Base-by-base conservation (phyloP, 176 grass and related monocot genomes). In the Zoysia pacifica region DNA sequence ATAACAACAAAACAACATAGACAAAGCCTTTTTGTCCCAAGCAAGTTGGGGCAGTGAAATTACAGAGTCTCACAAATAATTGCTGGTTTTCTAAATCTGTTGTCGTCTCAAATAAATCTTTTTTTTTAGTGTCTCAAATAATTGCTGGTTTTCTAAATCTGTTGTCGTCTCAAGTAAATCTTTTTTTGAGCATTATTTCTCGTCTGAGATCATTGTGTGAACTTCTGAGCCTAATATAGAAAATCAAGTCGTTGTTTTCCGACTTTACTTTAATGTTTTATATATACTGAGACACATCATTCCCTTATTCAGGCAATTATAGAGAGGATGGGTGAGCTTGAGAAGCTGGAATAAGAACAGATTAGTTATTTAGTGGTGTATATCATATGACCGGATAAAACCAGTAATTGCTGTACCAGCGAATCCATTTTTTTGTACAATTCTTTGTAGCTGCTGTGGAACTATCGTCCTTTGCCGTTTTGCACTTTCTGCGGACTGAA, bases 281-380 rank as follows among this genome's bases (percentile, higher is more conserved):
- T 3, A 47, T 2, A 76, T 3, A 47, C 1, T 80, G 55, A 41
- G 76, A 49, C 65, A 49, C 41, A 37, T 50, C n/a, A 35, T 39
- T 77, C 67, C 72, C 65, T 77, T 76, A 9, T 89, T 71, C 72
- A 89, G 87, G 87, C 87, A 65, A 89, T 89, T 43, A 89, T 89
- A 85, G 87, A 89, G 73, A 85, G 87, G 75, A 89, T 89, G 87
- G 87, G 87, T 13, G 87, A 89, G 60, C 82, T 89, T 65, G 87
- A 89, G 78, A 89, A 89, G 82, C 72, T 89, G 49, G 87, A 89
- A 45, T 89, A 71, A 89, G 72, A 63, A 84, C 69, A 74, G 20
- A 11, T 62, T 11, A 74, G 39, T 43, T 36, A 45, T 11, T 12
- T 14, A 46, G 50, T 2, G 35, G 7, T 84, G 70, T 65, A 82